These are phyloP conservation scores for Amesomyces nigricolor DNA, from an alignment of 2,329 filamentous ascomycete genomes.

Conservation along the genomic window DNA sequence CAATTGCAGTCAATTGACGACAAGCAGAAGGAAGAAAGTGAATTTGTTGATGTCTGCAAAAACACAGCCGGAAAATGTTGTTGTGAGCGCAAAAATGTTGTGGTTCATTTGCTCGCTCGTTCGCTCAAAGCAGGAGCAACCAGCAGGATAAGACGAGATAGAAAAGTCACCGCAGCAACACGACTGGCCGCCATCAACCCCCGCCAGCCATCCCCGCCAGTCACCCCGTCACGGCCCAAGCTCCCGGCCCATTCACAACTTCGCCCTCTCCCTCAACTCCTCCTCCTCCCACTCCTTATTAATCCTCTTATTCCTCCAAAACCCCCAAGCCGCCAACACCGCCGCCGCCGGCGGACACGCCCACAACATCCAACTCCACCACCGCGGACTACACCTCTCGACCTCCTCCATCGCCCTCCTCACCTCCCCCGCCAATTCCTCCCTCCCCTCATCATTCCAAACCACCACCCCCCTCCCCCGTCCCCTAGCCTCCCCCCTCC, in stretches of 20 bases:
- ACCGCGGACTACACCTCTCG: conserved; percentile 58
- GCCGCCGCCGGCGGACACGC: conserved; percentile 71
- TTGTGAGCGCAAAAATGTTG: not conserved
- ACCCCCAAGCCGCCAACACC: conserved; percentile 61
- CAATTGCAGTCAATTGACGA: not conserved
- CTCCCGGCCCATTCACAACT: conserved; percentile 30
- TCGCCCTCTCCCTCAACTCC: conserved; percentile 44
- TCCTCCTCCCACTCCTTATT: conserved; percentile 65
- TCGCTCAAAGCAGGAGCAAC: not conserved
- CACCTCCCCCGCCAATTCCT: conserved; percentile 63
- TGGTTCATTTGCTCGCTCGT: not conserved
- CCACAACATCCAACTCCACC: conserved; percentile 74
- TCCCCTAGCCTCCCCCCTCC: conserved; percentile 60
- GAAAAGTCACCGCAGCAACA: not conserved
- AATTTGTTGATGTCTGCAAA: not conserved
- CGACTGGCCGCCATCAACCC: not conserved
- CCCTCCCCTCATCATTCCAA: conserved; percentile 79
- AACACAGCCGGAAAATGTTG: not conserved
- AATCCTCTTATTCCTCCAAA: conserved; percentile 64
- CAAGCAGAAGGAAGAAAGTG: not conserved
- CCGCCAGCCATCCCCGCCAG: too few relatives aligned
- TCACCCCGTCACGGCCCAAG: not conserved
- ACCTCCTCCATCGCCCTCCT: conserved; percentile 60
- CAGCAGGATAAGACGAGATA: not conserved
- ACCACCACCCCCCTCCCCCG: conserved; percentile 68